Base-by-base conservation (phyloP, 257 asterid species). In the Solanum gracilifrons region DNA sequence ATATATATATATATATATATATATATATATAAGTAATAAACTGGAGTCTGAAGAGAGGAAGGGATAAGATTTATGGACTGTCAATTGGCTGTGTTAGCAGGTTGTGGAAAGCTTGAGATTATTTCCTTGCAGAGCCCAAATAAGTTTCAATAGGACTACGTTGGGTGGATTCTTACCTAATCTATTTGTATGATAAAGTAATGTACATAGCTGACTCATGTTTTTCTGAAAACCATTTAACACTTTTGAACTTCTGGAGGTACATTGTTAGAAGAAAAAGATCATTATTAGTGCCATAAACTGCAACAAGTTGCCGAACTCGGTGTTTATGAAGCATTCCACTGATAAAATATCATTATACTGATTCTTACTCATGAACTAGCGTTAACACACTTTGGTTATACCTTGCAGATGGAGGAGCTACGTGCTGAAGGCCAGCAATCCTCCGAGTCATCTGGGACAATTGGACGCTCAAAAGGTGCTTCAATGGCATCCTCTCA, bases 401-500 rank as follows among this genome's bases (percentile, higher is more conserved):
- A 72, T 36, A 75, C 89, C 83, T 85, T 87, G 86, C 90, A 97
- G 99, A 95, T 97, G 98, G 99, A 95, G 85, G 99, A 97, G 89
- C 95, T 95, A 82, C 95, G 91, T 76, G 95, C 95, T 35, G 99
- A 95, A 93, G 91, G 88, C 89, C 98, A 92, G 92, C 95, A 91
- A 91, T 91, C 96, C 15, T 85, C 95, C 64, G 99, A 96, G 91
- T 92, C 98, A 82, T 86, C 94, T 5, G 99, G 99, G 89, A 94
- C 98, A 85, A 95, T 97, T 75, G 99, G 99, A 64, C 98, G 99
- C 89, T 92, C 99, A 27, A 97, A 92, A 92, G 99, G 99, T 89
- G 97, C 99, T 89, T 91, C 98, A 88, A 79, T 96, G 71, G 89
- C 97, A 90, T 95, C 98, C 84, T 93, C 95, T 69, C 96, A 90